Percentiles rank a stretch among this genome's conserved stretches.
These are phyloP conservation scores for Beauveria bassiana DNA, from an alignment of 2,329 filamentous ascomycete species.

Conservation along the genomic window DNA sequence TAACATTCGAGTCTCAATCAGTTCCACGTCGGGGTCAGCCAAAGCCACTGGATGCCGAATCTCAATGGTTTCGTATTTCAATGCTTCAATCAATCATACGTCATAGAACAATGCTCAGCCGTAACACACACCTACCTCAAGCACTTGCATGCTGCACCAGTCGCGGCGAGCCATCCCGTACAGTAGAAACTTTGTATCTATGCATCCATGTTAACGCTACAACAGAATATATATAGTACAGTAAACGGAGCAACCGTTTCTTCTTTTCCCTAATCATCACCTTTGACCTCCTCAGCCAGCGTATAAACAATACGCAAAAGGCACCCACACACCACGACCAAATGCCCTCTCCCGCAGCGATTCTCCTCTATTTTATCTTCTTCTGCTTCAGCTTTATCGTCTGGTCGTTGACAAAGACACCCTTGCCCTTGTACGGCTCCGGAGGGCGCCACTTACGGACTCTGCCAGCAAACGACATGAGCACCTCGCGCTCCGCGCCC, in stretches of 20 bases:
- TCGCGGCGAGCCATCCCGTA: too few relatives aligned
- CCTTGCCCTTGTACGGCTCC: slow-evolving; percentile 99
- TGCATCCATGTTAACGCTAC: slow-evolving; percentile 8
- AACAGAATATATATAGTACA: slow-evolving; percentile 8
- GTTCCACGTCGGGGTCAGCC: neutral
- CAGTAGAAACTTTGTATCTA: slow-evolving; percentile 1
- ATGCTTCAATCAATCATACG: neutral
- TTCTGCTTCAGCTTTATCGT: slow-evolving; percentile 98
- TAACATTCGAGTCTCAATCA: too few relatives aligned
- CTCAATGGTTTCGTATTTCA: too few relatives aligned
- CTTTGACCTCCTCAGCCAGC: neutral
- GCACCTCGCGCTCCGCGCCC: slow-evolving; percentile 74
- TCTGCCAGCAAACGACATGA: slow-evolving; percentile 85
- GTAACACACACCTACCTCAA: neutral
- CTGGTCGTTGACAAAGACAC: slow-evolving; percentile 95
- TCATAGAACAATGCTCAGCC: neutral
- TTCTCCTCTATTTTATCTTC: slow-evolving; percentile 70
- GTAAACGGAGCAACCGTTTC: neutral
- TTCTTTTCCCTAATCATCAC: neutral
- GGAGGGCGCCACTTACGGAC: slow-evolving; percentile 85
- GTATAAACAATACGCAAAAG: slow-evolving; percentile 2
- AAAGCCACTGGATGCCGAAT: too few relatives aligned
- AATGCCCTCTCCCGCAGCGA: neutral
- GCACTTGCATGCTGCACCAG: neutral
- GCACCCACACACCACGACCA: neutral